These are phyloP conservation scores for Lupinus albus DNA, from an alignment of 306 rosid genomes.

Conservation along the genomic window DNA sequence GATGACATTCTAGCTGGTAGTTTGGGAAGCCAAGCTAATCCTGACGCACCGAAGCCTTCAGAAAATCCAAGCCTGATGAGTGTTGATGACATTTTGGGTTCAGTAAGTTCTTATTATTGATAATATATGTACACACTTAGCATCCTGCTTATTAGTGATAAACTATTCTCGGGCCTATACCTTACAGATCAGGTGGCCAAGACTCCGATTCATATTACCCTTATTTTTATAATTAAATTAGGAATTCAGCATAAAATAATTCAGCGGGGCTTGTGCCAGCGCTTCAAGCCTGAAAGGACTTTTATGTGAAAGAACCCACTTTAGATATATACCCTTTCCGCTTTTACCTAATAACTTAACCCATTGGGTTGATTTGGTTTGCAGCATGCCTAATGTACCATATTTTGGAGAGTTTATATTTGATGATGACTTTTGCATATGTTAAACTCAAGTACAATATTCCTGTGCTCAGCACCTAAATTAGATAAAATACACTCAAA, in stretches of 20 bases:
- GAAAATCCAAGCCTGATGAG: constrained; percentile 58
- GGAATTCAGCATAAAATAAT: neutral
- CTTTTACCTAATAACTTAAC: no score
- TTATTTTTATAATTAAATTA: neutral
- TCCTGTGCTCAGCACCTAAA: constrained; percentile 21
- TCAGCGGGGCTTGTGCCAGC: constrained; percentile 6
- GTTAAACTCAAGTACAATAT: constrained; percentile 7
- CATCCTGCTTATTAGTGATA: constrained; percentile 13
- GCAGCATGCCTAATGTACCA: neutral
- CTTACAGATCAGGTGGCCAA: neutral
- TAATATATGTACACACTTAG: neutral
- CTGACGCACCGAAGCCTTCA: constrained; percentile 35
- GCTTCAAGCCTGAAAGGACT: constrained; percentile 1
- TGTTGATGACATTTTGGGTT: constrained; percentile 71
- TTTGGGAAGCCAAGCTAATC: constrained; percentile 48
- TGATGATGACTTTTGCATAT: constrained; percentile 20
- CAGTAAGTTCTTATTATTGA: constrained; percentile 52
- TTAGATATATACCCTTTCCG: neutral
- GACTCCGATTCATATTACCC: neutral
- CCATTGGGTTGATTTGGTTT: neutral
- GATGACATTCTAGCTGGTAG: constrained; percentile 49
- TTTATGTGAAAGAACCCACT: neutral
- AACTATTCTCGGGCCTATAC: constrained; percentile 16
- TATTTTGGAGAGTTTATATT: neutral
- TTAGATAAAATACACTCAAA: neutral